Evolutionary conservation across 2,329 filamentous ascomycete species (phyloP).

Genomic region (Colletotrichum lindemuthianum): DNA sequence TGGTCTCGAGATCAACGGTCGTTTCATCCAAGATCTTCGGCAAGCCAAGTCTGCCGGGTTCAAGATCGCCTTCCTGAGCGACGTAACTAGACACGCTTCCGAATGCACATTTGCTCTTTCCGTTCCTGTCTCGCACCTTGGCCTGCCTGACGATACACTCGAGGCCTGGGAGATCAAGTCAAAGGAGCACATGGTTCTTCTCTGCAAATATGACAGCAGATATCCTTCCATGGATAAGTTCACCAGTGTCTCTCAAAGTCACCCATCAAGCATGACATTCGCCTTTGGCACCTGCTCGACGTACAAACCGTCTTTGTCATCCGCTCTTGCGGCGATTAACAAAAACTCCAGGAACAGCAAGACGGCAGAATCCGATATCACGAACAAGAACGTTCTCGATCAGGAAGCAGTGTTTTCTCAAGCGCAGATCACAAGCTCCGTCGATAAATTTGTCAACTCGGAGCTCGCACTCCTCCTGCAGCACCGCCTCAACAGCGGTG

Average conservation of each 20-base stretch:
- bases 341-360: constrained; percentile 24
- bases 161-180: constrained; percentile 78
- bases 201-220: constrained; percentile 71
- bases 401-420: constrained; percentile 54
- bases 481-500: constrained; percentile 48
- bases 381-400: background rate
- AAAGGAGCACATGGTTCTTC: constrained; percentile 76
- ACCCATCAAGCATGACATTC: constrained; percentile 57
- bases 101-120: constrained; percentile 72
- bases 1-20: constrained; percentile 45
- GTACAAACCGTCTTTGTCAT: constrained; percentile 74
- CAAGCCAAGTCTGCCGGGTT: constrained; percentile 73
- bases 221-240: constrained; percentile 71
- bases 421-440: constrained; percentile 76
- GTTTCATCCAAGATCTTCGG: constrained; percentile 63
- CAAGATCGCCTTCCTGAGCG: constrained; percentile 71
- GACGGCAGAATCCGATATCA: background rate
- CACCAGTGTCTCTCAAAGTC: constrained; percentile 50
- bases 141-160: constrained; percentile 77
- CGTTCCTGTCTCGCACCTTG: constrained; percentile 74
- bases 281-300: constrained; percentile 75
- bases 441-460: constrained; percentile 74
- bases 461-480: constrained; percentile 72
- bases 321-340: constrained; percentile 64
- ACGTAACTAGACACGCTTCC: constrained; percentile 47